A percentile compares a stretch with the other conserved stretches of the same genome.
Evolutionary conservation across 148 eudicot species (phyloP).

Genomic region (Chenopodium berlandieri): DNA sequence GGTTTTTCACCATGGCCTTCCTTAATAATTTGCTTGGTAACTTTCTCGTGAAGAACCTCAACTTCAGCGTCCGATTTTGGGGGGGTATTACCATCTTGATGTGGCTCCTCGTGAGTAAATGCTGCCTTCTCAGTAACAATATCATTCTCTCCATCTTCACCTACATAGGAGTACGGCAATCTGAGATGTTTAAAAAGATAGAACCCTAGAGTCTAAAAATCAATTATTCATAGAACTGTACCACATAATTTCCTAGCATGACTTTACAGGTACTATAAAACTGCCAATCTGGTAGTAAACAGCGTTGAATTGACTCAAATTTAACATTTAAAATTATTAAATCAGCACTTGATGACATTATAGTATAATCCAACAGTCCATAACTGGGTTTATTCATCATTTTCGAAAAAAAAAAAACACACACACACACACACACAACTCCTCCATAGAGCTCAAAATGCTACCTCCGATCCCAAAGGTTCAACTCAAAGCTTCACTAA

Average conservation of each 20-base stretch:
- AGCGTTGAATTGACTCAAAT: no score
- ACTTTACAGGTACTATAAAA: no score
- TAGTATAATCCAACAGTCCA: not conserved
- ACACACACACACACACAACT: no score
- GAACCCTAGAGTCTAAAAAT: no score
- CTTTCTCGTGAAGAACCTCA: conserved; percentile 81
- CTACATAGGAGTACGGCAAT: conserved; percentile 27
- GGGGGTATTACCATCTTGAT: conserved; percentile 60
- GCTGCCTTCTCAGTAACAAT: conserved; percentile 63
- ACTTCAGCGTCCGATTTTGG: conserved; percentile 70
- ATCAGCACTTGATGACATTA: no score
- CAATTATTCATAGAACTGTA: no score
- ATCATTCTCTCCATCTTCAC: conserved; percentile 49
- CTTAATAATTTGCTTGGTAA: conserved; percentile 82
- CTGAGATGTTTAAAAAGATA: not conserved
- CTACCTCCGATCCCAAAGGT: not conserved
- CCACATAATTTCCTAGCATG: not conserved
- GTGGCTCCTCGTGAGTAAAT: conserved; percentile 58
- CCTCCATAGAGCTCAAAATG: not conserved
- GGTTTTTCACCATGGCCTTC: conserved; percentile 97
- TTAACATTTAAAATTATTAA: no score
- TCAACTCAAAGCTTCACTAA: not conserved
- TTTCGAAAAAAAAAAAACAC: not conserved
- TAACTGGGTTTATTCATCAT: not conserved
- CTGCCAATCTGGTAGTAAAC: no score